Evolutionary conservation across 176 grass and related monocot genomes (phyloP).

Genomic region (Oryza longistaminata): DNA sequence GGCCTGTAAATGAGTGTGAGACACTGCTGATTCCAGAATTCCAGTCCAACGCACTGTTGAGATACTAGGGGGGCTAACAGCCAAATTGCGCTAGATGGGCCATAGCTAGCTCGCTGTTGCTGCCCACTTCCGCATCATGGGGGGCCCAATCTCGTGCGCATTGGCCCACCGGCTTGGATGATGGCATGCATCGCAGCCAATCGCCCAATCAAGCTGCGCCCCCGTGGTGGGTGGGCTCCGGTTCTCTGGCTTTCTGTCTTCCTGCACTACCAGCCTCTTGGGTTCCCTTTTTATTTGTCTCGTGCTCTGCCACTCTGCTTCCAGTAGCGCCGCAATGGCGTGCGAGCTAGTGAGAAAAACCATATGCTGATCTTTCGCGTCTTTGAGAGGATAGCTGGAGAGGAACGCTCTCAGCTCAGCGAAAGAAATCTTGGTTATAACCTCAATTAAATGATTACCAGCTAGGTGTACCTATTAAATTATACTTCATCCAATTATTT

Average conservation of each 20-base stretch:
- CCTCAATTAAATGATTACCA: background rate
- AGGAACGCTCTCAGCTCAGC: background rate
- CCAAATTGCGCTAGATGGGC: conserved; percentile 20
- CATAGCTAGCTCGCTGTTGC: background rate
- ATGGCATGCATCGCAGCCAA: background rate
- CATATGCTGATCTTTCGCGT: background rate
- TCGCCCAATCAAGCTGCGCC: background rate
- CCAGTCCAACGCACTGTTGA: background rate
- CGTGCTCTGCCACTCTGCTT: background rate
- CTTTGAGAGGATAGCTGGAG: too few species aligned
- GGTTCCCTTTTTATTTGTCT: background rate
- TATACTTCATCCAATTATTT: too few species aligned
- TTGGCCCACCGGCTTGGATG: background rate
- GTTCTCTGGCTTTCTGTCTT: background rate
- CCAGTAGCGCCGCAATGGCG: background rate
- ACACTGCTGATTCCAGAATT: background rate
- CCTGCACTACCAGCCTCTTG: too few species aligned
- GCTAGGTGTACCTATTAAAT: too few species aligned
- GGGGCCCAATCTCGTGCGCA: background rate
- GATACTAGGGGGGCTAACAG: background rate
- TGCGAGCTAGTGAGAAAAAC: background rate
- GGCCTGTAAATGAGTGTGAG: background rate
- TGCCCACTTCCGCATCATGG: background rate
- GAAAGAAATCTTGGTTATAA: background rate
- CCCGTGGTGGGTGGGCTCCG: background rate